Evolutionary conservation across 1,284 basidiomycete genomes (phyloP).

Genomic region (Polyporus tsugae): DNA sequence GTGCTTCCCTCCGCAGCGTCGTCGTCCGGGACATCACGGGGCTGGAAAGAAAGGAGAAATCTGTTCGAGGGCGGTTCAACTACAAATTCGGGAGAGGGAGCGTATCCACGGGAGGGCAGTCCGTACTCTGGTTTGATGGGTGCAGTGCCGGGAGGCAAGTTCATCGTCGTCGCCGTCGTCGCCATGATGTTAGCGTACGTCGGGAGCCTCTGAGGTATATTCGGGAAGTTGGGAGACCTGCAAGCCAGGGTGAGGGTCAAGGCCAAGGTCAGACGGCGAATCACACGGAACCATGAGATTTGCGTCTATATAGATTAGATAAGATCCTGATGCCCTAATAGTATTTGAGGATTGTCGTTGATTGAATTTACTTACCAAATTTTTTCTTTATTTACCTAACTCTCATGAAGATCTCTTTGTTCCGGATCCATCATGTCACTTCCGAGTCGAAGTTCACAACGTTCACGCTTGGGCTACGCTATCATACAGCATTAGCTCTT

Average conservation of each 20-base stretch:
- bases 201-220: neutral
- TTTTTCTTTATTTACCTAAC: too few species aligned
- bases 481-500: too few species aligned
- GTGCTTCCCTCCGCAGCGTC: constrained; percentile 79
- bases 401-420: too few species aligned
- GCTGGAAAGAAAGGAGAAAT: constrained; percentile 60
- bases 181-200: neutral
- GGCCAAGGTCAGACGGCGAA: neutral
- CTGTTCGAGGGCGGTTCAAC: constrained; percentile 45
- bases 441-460: too few species aligned
- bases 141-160: constrained; percentile 63
- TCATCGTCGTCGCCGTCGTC: neutral
- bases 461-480: too few species aligned
- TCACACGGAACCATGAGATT: too few species aligned
- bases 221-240: neutral
- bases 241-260: neutral
- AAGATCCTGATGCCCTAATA: neutral
- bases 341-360: neutral
- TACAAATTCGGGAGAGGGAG: constrained; percentile 8
- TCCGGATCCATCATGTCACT: too few species aligned
- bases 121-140: constrained; percentile 80
- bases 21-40: constrained; percentile 65
- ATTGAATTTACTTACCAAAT: neutral
- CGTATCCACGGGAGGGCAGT: neutral
- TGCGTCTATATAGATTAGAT: neutral